A percentile compares a stretch with the other conserved stretches of the same genome.
Conservation (phyloP, 768 basidiomycete genomes). For the Boletus patriciae region DNA sequence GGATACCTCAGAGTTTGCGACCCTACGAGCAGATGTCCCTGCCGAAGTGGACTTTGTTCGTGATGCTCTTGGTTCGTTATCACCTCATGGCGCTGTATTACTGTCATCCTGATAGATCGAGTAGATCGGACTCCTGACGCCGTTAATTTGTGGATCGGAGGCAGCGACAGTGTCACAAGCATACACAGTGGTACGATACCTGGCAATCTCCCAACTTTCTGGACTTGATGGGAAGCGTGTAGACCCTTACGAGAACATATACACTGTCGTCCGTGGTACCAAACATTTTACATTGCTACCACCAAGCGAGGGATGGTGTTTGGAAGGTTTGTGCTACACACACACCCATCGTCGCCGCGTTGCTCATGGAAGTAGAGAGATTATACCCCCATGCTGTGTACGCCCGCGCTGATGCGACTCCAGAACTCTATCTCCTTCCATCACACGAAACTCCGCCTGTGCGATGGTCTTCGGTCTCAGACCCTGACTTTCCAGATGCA, state of each 20-base stretch:
- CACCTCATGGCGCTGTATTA: not conserved
- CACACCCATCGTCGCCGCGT: not conserved
- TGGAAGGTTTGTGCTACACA: conserved; percentile 59
- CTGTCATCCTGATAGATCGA: not conserved
- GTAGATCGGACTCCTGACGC: conserved; percentile 74
- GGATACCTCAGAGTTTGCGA: conserved; percentile 57
- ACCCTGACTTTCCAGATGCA: conserved; percentile 51
- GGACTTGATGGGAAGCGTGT: not conserved
- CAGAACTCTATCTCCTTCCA: conserved; percentile 32
- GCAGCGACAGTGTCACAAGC: conserved; percentile 72
- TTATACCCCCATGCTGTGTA: conserved; percentile 69
- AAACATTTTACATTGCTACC: conserved; percentile 88
- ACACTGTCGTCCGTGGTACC: conserved; percentile 78
- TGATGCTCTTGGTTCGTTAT: conserved; percentile 68
- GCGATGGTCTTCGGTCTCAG: conserved; percentile 79
- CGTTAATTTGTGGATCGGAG: conserved; percentile 92
- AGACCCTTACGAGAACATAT: conserved; percentile 95
- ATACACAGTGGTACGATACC: conserved; percentile 72
- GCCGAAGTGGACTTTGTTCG: conserved; percentile 71
- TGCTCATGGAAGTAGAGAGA: conserved; percentile 44
- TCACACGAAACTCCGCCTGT: conserved; percentile 43
- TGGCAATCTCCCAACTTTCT: not conserved
- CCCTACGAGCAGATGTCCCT: conserved; percentile 66
- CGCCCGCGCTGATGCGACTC: conserved; percentile 34
- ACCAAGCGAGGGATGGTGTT: conserved; percentile 84